Base-by-base conservation (phyloP, 2,329 filamentous ascomycete species). In the Sarocladium brachiariae region DNA sequence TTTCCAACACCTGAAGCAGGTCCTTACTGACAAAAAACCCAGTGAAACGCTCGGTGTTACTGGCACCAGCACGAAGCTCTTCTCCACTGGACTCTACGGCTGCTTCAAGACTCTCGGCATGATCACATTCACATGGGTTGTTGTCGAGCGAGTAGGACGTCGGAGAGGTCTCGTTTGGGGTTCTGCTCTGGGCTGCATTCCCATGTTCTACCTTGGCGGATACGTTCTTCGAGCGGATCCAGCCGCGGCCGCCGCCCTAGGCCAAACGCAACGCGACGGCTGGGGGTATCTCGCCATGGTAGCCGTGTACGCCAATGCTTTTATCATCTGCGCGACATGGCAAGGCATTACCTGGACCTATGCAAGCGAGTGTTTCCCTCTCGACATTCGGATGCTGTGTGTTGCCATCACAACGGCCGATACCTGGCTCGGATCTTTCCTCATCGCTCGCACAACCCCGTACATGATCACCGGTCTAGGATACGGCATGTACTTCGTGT, bases 401-500 rank as follows among this genome's bases (percentile, higher is more conserved):
- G 62, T 64, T 2, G 63, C 65, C 2, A 56, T 67, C 18, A 66
- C 64, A 0, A 67, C 64, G 1, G 64, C 65, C 0, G 64, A 62
- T 21, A 64, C 63, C 2, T 71, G 69, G 69, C 56, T 71, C 16
- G 65, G 66, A 8, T 68, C 64, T 2, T 70, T 71, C 52, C 60
- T 70, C 58, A 67, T 71, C 38, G 66, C 67, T 2, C 61, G 66
- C 23, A 62, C 65, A 19, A 68, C 65, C 0, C 69, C 68, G 0
- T 69, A 70, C 51, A 72, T 72, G 70, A 65, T 71, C 14, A 66
- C 62, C 1, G 59, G 61, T 4, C 59, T 72, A 1, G 65, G 66
- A 1, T 78, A 74, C 54, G 76, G 76, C 7, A 74, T 74, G 0
- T 79, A 76, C 58, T 73, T 79, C 51, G 72, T 78, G 61, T 79